Base-by-base conservation (phyloP, 768 basidiomycete genomes). In the Suillus spraguei region DNA sequence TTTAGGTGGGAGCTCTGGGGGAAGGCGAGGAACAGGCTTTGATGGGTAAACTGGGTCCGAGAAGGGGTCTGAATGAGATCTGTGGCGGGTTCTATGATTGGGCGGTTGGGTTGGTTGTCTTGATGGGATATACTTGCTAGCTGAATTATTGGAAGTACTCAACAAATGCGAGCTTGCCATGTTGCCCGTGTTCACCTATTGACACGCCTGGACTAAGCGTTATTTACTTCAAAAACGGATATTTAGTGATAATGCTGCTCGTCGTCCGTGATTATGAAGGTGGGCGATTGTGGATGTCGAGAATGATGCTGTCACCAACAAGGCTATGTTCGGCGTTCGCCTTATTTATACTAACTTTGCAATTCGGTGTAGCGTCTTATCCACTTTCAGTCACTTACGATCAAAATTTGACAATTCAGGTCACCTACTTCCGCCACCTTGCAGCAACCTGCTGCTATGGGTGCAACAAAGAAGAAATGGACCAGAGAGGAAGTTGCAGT, bases 401-500 rank as follows among this genome's bases (percentile, higher is more conserved):
- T 22, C 35, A 36, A 36, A 56, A 7, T 58, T 58, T 36, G 11
- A 58, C 17, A 53, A 20, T 20, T 53, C 16, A 28, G 28, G 17
- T 52, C 32, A 52, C 17, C 50, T 33, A 52, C 32, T 53, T 33
- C 32, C 32, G 20, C 33, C 20, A 11, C 52, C 32, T 35, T 53
- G 20, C 33, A 53, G 52, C 32, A n/a, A 53, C 33, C 33, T 33
- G 52, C 28, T 61, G 55, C 58, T 28, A 80, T 79, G 78, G 75
- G 74, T 10, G 69, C 72, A 61, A 46, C 74, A 22, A 70, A 67
- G 59, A 67, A 67, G 20, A 41, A 69, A 24, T 82, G 81, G 78
- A 76, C 80, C 13, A 81, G 87, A 62, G 82, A 85, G 35, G 79
- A 85, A 53, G 80, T 96, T 68, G 89, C 89, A 11, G 73, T 77